Base-by-base conservation (phyloP, 1,139 yeast genomes). In the Lodderomyces metapsilosis region DNA sequence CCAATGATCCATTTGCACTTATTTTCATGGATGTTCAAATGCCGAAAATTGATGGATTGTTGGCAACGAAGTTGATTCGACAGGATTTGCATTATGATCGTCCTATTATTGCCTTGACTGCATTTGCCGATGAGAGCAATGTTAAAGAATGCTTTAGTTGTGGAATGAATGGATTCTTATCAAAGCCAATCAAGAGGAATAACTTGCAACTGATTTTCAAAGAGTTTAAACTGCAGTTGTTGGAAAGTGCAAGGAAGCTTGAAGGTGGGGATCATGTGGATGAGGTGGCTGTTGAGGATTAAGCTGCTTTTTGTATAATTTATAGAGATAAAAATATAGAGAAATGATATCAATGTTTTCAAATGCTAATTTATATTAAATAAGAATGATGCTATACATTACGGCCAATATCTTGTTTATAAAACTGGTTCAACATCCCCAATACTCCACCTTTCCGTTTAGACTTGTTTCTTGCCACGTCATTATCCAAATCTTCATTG, bases 11-110 rank as follows among this genome's bases (percentile, higher is more conserved):
- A 13, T 88, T 74, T 58, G 92, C 86, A 54, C 63, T 92, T 40
- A 79, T 92, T 5, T 86, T 92, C 56, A 91, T 92, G 98, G 98
- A 92, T 63, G 88, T 92, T 38, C 96, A 89, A 61, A 92, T 92
- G 98, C 98, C 98, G 2, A 82, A 78, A 51, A 74, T 88, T 51
- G 95, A 89, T 59, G 98, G 98, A 1, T 64, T 91, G 34, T 71
- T 80, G 27, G 95, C 98, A 1, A 88, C 97, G 0, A 77, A 71
- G 52, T 69, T 76, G 59, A 86, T 92, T 36, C 72, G 96, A 37
- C 66, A 75, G 24, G 81, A 83, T 40, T 64, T 87, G 43, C 75
- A 78, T 3, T 89, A 78, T 58, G 66, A 66, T 0, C 76, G 78
- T 21, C 96, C 97, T 0, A 89, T 92, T 45, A 89, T 92, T 39